phyloP scores from a whole-genome alignment of 2,329 filamentous ascomycete genomes.

The Fusarium ramigenum region DNA sequence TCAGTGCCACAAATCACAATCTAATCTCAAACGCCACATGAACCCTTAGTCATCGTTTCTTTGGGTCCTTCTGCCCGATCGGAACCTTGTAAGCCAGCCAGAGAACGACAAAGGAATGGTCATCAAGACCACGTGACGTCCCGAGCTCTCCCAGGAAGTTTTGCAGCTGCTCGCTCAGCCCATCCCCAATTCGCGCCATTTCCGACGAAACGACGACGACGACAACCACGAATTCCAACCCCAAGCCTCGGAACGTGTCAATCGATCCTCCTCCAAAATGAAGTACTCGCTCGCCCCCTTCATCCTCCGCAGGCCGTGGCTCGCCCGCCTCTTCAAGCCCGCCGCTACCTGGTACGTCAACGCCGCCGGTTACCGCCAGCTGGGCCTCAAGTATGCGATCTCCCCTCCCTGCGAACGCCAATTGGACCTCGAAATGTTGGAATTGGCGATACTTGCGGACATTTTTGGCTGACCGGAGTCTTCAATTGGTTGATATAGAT shows the following conservation, averaged over 20 bases:
- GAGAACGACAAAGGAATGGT: constrained; percentile 40
- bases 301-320: constrained; percentile 86
- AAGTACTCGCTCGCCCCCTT: constrained; percentile 77
- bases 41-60: not conserved
- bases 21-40: not conserved
- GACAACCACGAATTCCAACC: constrained; percentile 32
- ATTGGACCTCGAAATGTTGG: constrained; percentile 27
- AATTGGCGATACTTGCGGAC: not conserved
- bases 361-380: constrained; percentile 89
- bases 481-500: constrained; percentile 60
- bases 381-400: constrained; percentile 81
- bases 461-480: constrained; percentile 37
- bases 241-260: constrained; percentile 38
- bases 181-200: constrained; percentile 50
- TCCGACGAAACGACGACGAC: constrained; percentile 40
- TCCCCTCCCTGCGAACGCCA: constrained; percentile 17
- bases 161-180: constrained; percentile 44
- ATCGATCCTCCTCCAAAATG: constrained; percentile 60
- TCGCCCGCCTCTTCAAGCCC: constrained; percentile 79
- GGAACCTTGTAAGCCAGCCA: constrained; percentile 21
- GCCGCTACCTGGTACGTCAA: constrained; percentile 89
- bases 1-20: not conserved
- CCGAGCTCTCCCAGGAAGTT: constrained; percentile 46
- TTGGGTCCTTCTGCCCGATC: constrained; percentile 27
- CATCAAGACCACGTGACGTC: constrained; percentile 49